phyloP scores from a whole-genome alignment of 148 eudicot species.

The Rhododendron ferrugineum region DNA sequence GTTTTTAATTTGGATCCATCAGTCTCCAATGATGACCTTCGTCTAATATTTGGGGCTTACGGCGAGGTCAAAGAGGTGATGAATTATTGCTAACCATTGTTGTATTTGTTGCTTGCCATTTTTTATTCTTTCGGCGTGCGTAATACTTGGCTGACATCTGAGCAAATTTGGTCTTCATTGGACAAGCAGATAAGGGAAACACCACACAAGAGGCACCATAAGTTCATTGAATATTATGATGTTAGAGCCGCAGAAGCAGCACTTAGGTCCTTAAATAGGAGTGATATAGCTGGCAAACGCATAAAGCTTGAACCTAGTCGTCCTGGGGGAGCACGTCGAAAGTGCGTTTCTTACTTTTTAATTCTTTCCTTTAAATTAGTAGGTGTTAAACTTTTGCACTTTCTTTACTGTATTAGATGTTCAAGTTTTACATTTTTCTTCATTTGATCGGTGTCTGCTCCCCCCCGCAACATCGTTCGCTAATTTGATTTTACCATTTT shows the following conservation, averaged over 20 bases:
- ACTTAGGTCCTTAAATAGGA: conserved; percentile 79
- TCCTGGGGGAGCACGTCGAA: conserved; percentile 92
- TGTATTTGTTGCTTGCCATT: not conserved
- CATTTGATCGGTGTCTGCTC: not conserved
- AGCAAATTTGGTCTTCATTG: not conserved
- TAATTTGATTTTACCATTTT: not conserved
- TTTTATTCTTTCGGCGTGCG: conserved; percentile 1
- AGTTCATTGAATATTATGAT: conserved; percentile 88
- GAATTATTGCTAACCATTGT: not conserved
- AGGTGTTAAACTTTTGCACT: not conserved
- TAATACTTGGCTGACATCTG: conserved; percentile 1
- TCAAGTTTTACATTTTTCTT: not conserved
- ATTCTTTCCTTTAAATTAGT: not conserved
- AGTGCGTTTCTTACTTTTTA: conserved; percentile 33
- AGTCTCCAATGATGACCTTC: conserved; percentile 84
- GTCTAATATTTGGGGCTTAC: conserved; percentile 75
- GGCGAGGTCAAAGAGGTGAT: conserved; percentile 96
- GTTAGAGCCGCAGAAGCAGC: conserved; percentile 97
- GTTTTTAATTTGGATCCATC: conserved; percentile 91
- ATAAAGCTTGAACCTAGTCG: conserved; percentile 96
- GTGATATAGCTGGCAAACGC: conserved; percentile 95
- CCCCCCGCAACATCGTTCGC: not conserved
- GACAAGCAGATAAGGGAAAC: conserved; percentile 79
- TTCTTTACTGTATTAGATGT: not conserved
- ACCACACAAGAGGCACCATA: conserved; percentile 90